Evolutionary conservation across 305 asterid genomes (phyloP).

Genomic region (Fraxinus ornus): DNA sequence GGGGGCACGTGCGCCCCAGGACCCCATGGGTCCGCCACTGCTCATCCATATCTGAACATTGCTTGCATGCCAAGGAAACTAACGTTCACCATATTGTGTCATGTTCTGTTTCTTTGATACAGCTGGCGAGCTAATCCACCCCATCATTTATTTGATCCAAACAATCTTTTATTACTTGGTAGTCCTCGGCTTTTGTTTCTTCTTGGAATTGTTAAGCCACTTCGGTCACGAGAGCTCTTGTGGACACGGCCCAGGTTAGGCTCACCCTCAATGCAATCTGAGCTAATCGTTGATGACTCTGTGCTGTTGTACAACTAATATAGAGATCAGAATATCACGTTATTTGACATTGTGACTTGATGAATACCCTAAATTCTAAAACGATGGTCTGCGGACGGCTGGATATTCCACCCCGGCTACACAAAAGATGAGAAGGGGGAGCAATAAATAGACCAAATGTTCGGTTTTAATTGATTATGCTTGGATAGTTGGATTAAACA

Average conservation of each 20-base stretch:
- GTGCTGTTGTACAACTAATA: constrained; percentile 27
- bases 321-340: constrained; percentile 48
- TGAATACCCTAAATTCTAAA: constrained; percentile 35
- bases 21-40: too few species aligned
- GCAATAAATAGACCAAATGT: constrained; percentile 26
- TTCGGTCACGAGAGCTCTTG: constrained; percentile 35
- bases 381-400: constrained; percentile 2
- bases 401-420: constrained; percentile 9
- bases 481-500: constrained; percentile 6
- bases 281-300: constrained; percentile 43
- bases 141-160: constrained; percentile 54
- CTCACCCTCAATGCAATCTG: constrained; percentile 50
- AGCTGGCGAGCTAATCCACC: constrained; percentile 43
- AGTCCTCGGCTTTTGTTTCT: constrained; percentile 31
- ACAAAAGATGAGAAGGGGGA: constrained; percentile 19
- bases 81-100: constrained; percentile 25
- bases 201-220: constrained; percentile 37
- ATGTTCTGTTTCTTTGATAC: constrained; percentile 46
- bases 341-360: constrained; percentile 33
- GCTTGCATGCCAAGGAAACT: constrained; percentile 61
- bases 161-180: constrained; percentile 43
- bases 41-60: constrained; percentile 66
- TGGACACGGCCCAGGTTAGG: constrained; percentile 38
- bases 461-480: constrained; percentile 8
- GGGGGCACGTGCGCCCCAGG: too few species aligned